phyloP scores from a whole-genome alignment of 2,329 filamentous ascomycete genomes.

The Aspergillus uvarum region DNA sequence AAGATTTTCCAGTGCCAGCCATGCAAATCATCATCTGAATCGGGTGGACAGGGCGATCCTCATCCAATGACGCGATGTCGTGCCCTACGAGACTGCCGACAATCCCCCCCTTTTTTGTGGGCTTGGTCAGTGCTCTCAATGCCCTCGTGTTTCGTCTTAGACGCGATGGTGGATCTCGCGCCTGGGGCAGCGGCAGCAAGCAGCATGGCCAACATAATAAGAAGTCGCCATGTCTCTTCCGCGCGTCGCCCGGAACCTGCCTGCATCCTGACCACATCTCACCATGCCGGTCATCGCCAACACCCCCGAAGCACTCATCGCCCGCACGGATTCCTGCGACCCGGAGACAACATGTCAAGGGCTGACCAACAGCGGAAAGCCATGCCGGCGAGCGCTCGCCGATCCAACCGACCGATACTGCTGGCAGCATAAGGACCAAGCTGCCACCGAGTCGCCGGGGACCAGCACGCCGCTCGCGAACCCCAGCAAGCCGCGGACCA shows the following conservation, averaged over 20 bases:
- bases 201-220: background rate
- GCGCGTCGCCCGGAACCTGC: too few relatives aligned
- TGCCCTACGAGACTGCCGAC: background rate
- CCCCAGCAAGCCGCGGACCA: conserved; percentile 65
- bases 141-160: background rate
- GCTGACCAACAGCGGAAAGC: conserved; percentile 76
- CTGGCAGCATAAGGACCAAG: conserved; percentile 94
- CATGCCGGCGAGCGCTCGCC: conserved; percentile 72
- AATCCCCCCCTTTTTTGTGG: background rate
- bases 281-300: conserved; percentile 65
- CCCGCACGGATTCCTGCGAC: conserved; percentile 80
- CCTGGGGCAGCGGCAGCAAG: background rate
- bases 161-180: background rate
- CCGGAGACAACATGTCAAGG: conserved; percentile 83
- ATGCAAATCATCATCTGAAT: background rate
- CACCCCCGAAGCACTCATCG: conserved; percentile 78
- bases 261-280: background rate
- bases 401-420: conserved; percentile 64
- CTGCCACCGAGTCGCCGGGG: conserved; percentile 33
- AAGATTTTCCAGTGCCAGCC: background rate
- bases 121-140: background rate
- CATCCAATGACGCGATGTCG: background rate
- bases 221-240: background rate
- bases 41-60: background rate
- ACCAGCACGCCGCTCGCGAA: conserved; percentile 33